Conservation (phyloP, 2,329 filamentous ascomycete genomes). For the Penicillium sp. region DNA sequence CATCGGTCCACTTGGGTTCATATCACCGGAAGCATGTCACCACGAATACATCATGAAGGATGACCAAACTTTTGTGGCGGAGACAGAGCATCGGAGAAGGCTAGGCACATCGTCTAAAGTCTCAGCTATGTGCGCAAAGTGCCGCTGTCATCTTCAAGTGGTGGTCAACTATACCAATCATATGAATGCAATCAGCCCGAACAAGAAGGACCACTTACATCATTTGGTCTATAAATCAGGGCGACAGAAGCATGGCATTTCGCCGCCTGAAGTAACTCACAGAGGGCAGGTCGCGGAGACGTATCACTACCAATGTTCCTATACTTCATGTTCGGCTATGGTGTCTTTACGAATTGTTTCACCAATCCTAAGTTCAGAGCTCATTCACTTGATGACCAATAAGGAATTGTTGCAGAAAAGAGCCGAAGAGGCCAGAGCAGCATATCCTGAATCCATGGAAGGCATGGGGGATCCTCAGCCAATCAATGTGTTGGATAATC, state of each 20-base stretch:
- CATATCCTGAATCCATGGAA: slow-evolving; percentile 55
- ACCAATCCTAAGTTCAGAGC: slow-evolving; percentile 51
- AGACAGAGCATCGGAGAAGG: slow-evolving; percentile 38
- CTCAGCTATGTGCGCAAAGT: slow-evolving; percentile 61
- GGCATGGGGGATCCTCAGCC: slow-evolving; percentile 53
- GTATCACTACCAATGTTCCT: slow-evolving; percentile 60
- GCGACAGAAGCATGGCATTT: slow-evolving; percentile 29
- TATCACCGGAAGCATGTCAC: slow-evolving; percentile 52
- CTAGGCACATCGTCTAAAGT: slow-evolving; percentile 55
- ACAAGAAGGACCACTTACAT: slow-evolving; percentile 56
- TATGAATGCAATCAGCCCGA: slow-evolving; percentile 48
- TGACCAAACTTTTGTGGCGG: slow-evolving; percentile 53
- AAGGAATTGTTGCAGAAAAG: slow-evolving; percentile 52
- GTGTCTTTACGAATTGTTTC: slow-evolving; percentile 55
- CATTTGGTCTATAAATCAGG: slow-evolving; percentile 54
- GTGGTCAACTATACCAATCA: slow-evolving; percentile 52
- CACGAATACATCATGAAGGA: slow-evolving; percentile 61
- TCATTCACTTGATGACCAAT: slow-evolving; percentile 56
- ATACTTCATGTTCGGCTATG: slow-evolving; percentile 54
- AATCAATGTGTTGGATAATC: slow-evolving; percentile 55
- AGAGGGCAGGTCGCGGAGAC: slow-evolving; percentile 43
- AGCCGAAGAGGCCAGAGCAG: slow-evolving; percentile 52
- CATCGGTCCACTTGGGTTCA: slow-evolving; percentile 35
- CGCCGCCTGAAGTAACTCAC: slow-evolving; percentile 22
- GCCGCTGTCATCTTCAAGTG: slow-evolving; percentile 62